Evolutionary conservation across 2,329 filamentous ascomycete genomes (phyloP).

Genomic region (Exophiala sp.): DNA sequence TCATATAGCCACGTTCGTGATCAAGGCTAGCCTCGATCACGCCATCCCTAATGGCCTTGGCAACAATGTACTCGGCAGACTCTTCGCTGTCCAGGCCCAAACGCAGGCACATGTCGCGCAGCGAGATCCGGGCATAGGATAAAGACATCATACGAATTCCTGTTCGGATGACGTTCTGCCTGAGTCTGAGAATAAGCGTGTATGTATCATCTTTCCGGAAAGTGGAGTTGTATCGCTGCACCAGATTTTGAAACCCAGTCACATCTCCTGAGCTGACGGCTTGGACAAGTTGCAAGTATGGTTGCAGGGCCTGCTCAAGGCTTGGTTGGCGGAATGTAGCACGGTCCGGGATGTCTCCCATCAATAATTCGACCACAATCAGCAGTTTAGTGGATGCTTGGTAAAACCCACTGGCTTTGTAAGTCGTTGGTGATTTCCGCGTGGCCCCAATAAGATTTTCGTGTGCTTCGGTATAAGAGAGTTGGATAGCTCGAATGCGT

Average conservation of each 20-base stretch:
- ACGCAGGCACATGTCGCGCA: slow-evolving; percentile 95
- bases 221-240: slow-evolving; percentile 73
- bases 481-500: slow-evolving; percentile 91
- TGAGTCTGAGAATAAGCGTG: slow-evolving; percentile 86
- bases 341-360: slow-evolving; percentile 97
- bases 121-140: slow-evolving; percentile 93
- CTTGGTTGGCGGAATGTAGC: slow-evolving; percentile 86
- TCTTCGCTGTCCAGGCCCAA: slow-evolving; percentile 92
- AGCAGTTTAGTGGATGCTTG: slow-evolving; percentile 96
- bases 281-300: slow-evolving; percentile 91
- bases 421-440: slow-evolving; percentile 87
- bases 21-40: slow-evolving; percentile 95
- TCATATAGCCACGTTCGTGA: slow-evolving; percentile 94
- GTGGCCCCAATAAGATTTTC: slow-evolving; percentile 90
- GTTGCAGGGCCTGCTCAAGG: slow-evolving; percentile 81
- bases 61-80: slow-evolving; percentile 97
- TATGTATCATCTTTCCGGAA: slow-evolving; percentile 96
- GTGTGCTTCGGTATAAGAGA: slow-evolving; percentile 95
- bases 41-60: slow-evolving; percentile 95
- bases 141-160: slow-evolving; percentile 99
- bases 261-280: slow-evolving; percentile 95
- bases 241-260: slow-evolving; percentile 84
- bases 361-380: slow-evolving; percentile 90
- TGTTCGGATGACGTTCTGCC: slow-evolving; percentile 99
- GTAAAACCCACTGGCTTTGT: slow-evolving; percentile 87